Evolutionary conservation across 2,329 filamentous ascomycete genomes (phyloP).

Genomic region (Chalaropsis thielavioides): DNA sequence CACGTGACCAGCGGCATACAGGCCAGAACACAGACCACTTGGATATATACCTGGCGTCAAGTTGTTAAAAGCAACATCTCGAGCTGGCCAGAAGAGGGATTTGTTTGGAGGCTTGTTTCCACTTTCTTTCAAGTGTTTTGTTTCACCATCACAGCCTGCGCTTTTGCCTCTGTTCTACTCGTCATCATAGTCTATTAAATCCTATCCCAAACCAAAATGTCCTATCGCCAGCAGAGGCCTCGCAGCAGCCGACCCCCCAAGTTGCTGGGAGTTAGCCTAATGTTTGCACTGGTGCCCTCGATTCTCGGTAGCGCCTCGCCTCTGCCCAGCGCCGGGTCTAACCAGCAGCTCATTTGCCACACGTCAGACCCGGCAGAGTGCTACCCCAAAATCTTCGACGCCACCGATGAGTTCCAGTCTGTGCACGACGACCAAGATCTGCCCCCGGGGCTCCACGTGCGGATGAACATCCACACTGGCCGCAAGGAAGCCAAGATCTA

Average conservation of each 20-base stretch:
- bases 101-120: background rate
- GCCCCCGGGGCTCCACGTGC: slow-evolving; percentile 50
- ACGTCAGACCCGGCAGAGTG: slow-evolving; percentile 45
- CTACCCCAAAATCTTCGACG: slow-evolving; percentile 49
- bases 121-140: background rate
- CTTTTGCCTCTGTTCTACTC: background rate
- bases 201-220: background rate
- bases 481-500: slow-evolving; percentile 52
- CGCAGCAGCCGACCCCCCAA: background rate
- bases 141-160: background rate
- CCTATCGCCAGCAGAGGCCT: background rate
- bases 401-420: slow-evolving; percentile 49
- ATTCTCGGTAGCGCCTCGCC: slow-evolving; percentile 9
- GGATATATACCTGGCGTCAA: background rate
- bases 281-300: slow-evolving; percentile 8
- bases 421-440: slow-evolving; percentile 51
- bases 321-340: background rate
- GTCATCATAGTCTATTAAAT: background rate
- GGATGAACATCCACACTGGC: slow-evolving; percentile 49
- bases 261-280: background rate
- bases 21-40: background rate
- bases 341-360: slow-evolving; percentile 48
- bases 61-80: background rate
- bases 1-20: background rate
- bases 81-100: background rate